These are phyloP conservation scores for Colletotrichum sp. DNA, from an alignment of 2,329 filamentous ascomycete genomes.

Conservation along the genomic window DNA sequence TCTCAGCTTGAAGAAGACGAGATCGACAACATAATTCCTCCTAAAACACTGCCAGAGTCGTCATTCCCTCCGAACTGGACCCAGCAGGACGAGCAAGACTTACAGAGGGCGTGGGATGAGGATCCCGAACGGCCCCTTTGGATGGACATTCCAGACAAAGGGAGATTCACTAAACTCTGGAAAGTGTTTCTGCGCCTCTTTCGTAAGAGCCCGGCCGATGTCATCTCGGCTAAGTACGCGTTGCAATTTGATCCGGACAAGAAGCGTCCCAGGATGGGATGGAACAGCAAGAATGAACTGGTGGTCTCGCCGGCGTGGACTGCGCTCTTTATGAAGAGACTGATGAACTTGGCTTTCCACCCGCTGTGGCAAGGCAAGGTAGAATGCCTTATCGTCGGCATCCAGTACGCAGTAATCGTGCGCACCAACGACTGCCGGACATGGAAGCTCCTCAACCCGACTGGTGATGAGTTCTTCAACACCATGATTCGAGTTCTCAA, in stretches of 20 bases:
- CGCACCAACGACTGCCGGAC: neutral
- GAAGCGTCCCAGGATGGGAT: no score
- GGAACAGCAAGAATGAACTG: no score
- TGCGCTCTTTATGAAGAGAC: accelerated
- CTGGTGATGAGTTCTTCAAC: neutral
- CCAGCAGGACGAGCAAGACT: neutral
- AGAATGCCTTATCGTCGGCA: neutral
- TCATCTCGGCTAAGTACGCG: neutral
- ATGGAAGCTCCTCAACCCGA: neutral
- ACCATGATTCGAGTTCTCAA: neutral
- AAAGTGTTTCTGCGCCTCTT: neutral
- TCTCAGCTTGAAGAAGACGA: no score
- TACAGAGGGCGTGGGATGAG: neutral
- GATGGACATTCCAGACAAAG: no score
- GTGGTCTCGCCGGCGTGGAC: neutral
- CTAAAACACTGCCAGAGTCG: no score
- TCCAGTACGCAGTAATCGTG: neutral
- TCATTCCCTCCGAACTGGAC: no score
- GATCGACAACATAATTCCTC: no score
- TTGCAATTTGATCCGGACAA: neutral
- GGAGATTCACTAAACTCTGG: neutral
- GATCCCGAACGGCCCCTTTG: no score
- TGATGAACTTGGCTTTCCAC: neutral
- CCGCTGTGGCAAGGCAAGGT: neutral
- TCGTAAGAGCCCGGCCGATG: neutral